Base-by-base conservation (phyloP, 2,329 filamentous ascomycete species). In the Neurospora sp. region DNA sequence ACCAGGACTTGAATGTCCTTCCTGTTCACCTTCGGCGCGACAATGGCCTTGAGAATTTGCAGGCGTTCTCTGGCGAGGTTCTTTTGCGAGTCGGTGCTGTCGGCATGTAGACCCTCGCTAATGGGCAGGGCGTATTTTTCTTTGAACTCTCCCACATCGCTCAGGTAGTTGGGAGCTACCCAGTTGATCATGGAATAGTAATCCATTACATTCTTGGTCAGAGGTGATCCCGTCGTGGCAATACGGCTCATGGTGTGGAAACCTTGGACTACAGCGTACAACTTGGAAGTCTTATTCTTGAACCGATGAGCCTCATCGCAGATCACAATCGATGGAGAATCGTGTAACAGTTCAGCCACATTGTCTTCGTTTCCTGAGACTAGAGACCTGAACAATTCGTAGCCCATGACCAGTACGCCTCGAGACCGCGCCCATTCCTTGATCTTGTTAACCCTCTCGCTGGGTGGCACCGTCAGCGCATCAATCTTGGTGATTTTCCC, bases 161-260 rank as follows among this genome's bases (percentile, higher is more conserved):
- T 93, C 2, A 97, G 83, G 77, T 92, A 97, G 33, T 87, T 88
- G 0, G 92, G 91, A 1, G 92, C 89, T 67, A 96, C 88, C 92
- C 93, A 97, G 72, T 94, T 87, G 70, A 97, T 90, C 87, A 97
- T 92, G n/a, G 89, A 82, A 76, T 90, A 93, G 76, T 97, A 97
- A 75, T 97, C 94, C 37, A 86, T 82, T 0, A 97, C 88, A 68
- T 92, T 91, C 76, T 97, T 97, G 4, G 92, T 89, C 68, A 97
- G 82, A 0, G 94, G 94, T 0, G 93, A 95, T 0, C 93, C 94
- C 0, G 93, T 97, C 72, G 97, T 83, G 6, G 93, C 94, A 73
- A 97, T 91, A 11, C 93, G 88, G 71, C 85, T 89, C 69, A 82
- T 86, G 0, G 93, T 91, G 71, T 78, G 83, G 76, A 97, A 90